Evolutionary conservation across 2,329 filamentous ascomycete genomes (phyloP).

Genomic region (Sordariomycetes sp.): DNA sequence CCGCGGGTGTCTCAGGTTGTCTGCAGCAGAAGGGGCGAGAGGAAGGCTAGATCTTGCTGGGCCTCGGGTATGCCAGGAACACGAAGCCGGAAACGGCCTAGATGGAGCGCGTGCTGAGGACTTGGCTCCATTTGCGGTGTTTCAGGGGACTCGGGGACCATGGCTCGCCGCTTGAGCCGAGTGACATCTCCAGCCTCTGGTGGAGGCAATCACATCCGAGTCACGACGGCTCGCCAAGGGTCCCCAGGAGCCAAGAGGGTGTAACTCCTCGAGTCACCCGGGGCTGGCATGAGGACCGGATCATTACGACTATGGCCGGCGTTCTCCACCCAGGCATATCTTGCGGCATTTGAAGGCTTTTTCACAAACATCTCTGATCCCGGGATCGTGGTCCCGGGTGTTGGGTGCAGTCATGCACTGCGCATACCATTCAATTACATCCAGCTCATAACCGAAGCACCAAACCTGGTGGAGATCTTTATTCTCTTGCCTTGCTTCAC

Average conservation of each 20-base stretch:
- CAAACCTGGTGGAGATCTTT: neutral
- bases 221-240: neutral
- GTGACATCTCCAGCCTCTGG: neutral
- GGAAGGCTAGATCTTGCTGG: neutral
- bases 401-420: neutral
- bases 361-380: neutral
- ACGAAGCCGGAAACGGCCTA: neutral
- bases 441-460: neutral
- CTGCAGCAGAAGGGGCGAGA: neutral
- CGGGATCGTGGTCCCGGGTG: neutral
- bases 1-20: neutral
- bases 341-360: neutral
- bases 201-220: neutral
- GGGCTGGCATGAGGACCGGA: too few relatives aligned
- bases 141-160: neutral
- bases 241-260: neutral
- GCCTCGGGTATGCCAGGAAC: neutral
- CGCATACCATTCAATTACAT: neutral
- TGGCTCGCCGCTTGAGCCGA: neutral
- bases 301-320: too few relatives aligned
- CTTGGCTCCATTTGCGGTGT: neutral
- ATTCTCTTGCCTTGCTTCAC: neutral
- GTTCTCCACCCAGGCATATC: neutral
- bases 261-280: too few relatives aligned
- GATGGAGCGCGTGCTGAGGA: neutral